Percentiles rank a stretch among this genome's conserved stretches.
phyloP scores from a whole-genome alignment of 140 eudicot species.

The Senecio squalidus region DNA sequence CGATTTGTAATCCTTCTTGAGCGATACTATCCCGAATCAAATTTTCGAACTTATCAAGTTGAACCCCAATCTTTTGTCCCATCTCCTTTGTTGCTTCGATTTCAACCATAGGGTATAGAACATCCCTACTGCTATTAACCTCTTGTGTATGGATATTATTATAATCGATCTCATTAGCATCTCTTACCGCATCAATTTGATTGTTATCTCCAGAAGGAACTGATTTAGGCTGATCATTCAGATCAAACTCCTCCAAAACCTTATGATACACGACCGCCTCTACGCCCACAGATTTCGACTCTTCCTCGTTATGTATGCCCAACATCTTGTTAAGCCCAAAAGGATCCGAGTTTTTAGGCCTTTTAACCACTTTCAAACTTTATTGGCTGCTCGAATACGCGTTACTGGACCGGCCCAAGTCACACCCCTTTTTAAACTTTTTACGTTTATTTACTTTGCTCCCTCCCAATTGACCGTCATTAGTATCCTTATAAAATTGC shows the following conservation, averaged over 20 bases:
- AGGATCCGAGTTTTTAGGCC: neutral
- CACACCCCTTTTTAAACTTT: neutral
- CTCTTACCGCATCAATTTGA: too few relatives aligned
- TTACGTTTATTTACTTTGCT: neutral
- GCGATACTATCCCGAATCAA: neutral
- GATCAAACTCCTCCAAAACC: neutral
- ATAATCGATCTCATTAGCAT: neutral
- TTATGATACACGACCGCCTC: neutral
- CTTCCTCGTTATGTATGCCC: neutral
- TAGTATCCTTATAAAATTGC: neutral
- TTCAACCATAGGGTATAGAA: neutral
- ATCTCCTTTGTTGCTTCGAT: neutral
- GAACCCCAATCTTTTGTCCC: neutral
- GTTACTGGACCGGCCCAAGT: neutral
- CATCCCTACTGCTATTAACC: neutral
- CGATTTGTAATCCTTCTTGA: neutral
- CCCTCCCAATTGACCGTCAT: too few relatives aligned
- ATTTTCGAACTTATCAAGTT: neutral
- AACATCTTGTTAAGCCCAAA: neutral
- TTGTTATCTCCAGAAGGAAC: too few relatives aligned
- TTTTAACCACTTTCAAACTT: neutral
- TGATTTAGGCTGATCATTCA: neutral
- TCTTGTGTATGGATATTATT: accelerated
- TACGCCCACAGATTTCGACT: neutral
- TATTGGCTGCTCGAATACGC: neutral